Evolutionary conservation across 2,329 filamentous ascomycete genomes (phyloP).

Genomic region (Westerdykella ornata): DNA sequence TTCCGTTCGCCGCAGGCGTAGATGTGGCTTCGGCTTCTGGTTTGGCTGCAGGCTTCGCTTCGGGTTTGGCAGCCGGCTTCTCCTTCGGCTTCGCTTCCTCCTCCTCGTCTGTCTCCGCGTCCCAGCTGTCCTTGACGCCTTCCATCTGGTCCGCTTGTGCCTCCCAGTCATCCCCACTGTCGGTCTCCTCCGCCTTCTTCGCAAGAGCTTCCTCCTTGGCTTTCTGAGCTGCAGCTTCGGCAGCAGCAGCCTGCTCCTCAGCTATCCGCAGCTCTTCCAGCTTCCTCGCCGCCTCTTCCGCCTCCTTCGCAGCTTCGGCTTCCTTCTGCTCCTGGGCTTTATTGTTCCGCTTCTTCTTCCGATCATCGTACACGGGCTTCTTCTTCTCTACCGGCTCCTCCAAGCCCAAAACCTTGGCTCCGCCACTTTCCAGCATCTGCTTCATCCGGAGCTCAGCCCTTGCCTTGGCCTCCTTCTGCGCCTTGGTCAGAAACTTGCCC

Average conservation of each 20-base stretch:
- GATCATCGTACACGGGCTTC: conserved; percentile 66
- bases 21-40: conserved; percentile 27
- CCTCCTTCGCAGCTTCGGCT: conserved; percentile 40
- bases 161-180: conserved; percentile 79
- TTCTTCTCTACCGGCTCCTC: conserved; percentile 64
- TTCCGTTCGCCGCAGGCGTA: conserved; percentile 15
- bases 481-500: conserved; percentile 79
- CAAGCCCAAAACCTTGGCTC: conserved; percentile 55
- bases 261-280: conserved; percentile 47
- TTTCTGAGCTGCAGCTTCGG: conserved; percentile 67
- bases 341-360: conserved; percentile 67
- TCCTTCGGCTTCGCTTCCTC: conserved; percentile 39
- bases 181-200: conserved; percentile 56
- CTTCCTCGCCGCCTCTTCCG: conserved; percentile 53
- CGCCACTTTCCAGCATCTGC: conserved; percentile 74
- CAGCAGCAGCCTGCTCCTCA: conserved; percentile 66
- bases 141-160: conserved; percentile 66
- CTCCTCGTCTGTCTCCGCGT: conserved; percentile 74
- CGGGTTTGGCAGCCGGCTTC: conserved; percentile 16
- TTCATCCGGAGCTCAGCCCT: conserved; percentile 72
- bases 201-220: conserved; percentile 50
- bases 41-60: conserved; percentile 29
- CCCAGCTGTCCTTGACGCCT: conserved; percentile 90
- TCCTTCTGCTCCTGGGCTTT: conserved; percentile 50
- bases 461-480: conserved; percentile 74